These are phyloP conservation scores for Kwoniella sp. DNA, from an alignment of 768 basidiomycete species.

Conservation along the genomic window DNA sequence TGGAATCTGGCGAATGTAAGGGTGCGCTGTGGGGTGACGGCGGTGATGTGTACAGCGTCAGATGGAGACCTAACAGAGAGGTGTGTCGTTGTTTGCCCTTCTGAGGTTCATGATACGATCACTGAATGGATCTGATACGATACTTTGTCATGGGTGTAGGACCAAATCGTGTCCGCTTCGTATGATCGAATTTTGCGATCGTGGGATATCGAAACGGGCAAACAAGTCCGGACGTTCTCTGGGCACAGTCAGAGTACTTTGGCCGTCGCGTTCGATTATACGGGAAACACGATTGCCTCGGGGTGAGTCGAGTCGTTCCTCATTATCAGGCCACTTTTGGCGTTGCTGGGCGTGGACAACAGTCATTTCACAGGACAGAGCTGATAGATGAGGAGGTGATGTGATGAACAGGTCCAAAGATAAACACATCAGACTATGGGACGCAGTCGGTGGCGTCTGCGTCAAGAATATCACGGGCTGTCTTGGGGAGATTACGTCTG, in stretches of 20 bases:
- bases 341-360: too few relatives aligned
- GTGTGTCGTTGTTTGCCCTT: constrained; percentile 23
- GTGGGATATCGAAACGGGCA: constrained; percentile 48
- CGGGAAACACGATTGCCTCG: constrained; percentile 50
- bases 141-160: constrained; percentile 30
- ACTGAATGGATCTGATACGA: not conserved
- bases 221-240: constrained; percentile 53
- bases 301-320: too few relatives aligned
- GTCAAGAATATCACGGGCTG: constrained; percentile 44
- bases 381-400: not conserved
- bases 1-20: constrained; percentile 21
- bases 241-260: constrained; percentile 51
- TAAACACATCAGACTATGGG: constrained; percentile 52
- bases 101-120: not conserved
- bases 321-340: too few relatives aligned
- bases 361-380: too few relatives aligned
- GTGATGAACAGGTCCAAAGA: constrained; percentile 43
- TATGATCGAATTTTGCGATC: constrained; percentile 53
- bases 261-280: constrained; percentile 44
- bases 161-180: constrained; percentile 46
- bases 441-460: constrained; percentile 52
- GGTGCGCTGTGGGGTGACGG: constrained; percentile 39
- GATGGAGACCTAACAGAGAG: constrained; percentile 43
- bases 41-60: constrained; percentile 54
- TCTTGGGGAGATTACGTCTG: constrained; percentile 53